Evolutionary conservation across 441 rosid species (phyloP), one percentile per base, ranked within the genome.

Genomic region (Adansonia rubrostipa): DNA sequence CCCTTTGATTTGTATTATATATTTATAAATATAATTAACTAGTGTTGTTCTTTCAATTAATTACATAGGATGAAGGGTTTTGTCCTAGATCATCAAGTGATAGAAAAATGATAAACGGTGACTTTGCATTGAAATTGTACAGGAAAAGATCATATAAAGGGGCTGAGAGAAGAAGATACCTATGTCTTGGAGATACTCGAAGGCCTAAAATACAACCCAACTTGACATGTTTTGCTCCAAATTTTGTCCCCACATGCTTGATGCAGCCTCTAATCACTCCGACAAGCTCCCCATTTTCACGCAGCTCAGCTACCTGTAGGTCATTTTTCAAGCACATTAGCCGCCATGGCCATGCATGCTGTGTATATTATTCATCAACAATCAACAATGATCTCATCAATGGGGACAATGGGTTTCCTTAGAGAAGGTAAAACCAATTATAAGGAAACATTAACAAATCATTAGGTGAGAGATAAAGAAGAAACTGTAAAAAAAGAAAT

Each of bases 241-340:
- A 79, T 64, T 76, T 79, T 72, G 89, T 83, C 84, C 84, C 86
- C 72, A 85, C 88, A 82, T 72, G 56, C 86, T 90, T 90, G 80
- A 90, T 87, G 87, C 93, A 90, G 47, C 93, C 92, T 82, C 87
- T 80, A 42, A 90, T 86, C 14, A 87, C 87, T 69, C 93, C 93
- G 57, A 90, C 92, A 74, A 88, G 85, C 82, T 86, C 90, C 85
- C 92, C 86, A 77, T 76, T 87, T 75, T 78, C 87, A 0, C 70
- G 82, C 86, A 84, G 79, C 86, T 86, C 91, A 3, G 92, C 93
- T 9, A 90, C 89, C 93, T 90, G 88, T 50, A 61, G 78, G 76
- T 79, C 86, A 84, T 62, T 75, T 71, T 76, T 75, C 71, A 73
- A 47, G 60, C 79, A 74, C 70, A 77, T 63, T 15, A 66, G 62